phyloP scores from a whole-genome alignment of 495 filamentous ascomycete species.

The Wilcoxina mikolae region DNA sequence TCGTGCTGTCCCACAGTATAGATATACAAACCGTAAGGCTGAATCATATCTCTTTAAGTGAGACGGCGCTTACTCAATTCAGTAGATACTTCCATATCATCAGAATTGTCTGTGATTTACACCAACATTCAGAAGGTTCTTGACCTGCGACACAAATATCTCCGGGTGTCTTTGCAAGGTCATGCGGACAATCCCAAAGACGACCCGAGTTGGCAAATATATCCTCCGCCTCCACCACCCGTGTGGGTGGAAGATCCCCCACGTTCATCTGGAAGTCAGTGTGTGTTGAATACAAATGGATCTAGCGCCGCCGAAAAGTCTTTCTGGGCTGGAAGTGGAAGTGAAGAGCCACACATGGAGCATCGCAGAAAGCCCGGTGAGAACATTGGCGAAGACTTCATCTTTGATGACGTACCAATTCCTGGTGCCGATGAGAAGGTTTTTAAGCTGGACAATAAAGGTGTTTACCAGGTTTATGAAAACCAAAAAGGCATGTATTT shows the following conservation, averaged over 20 bases:
- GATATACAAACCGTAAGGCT: slow-evolving; percentile 2
- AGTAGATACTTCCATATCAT: slow-evolving; percentile 49
- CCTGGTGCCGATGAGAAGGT: slow-evolving; percentile 53
- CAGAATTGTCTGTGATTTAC: slow-evolving; percentile 72
- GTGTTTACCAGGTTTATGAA: slow-evolving; percentile 85
- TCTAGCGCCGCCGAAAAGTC: slow-evolving; percentile 3
- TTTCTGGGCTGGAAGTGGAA: slow-evolving; percentile 13
- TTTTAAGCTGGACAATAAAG: slow-evolving; percentile 63
- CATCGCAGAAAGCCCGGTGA: slow-evolving; percentile 62
- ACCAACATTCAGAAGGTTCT: slow-evolving; percentile 71
- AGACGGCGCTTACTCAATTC: slow-evolving; percentile 5
- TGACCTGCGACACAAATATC: slow-evolving; percentile 77
- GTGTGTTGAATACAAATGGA: background rate
- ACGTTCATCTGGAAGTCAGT: background rate
- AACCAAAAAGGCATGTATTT: slow-evolving; percentile 29
- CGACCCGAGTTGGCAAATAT: slow-evolving; percentile 68
- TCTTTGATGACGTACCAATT: slow-evolving; percentile 61
- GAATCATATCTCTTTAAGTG: background rate
- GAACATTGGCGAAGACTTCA: slow-evolving; percentile 82
- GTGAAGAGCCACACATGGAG: slow-evolving; percentile 30
- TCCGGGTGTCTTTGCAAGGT: slow-evolving; percentile 69
- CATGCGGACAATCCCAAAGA: slow-evolving; percentile 75
- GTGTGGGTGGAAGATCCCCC: slow-evolving; percentile 57
- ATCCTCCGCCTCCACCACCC: slow-evolving; percentile 78
- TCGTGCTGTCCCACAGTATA: background rate